Conservation (phyloP, 1,139 yeast genomes). For the Saccharomycopsis crataegensis region DNA sequence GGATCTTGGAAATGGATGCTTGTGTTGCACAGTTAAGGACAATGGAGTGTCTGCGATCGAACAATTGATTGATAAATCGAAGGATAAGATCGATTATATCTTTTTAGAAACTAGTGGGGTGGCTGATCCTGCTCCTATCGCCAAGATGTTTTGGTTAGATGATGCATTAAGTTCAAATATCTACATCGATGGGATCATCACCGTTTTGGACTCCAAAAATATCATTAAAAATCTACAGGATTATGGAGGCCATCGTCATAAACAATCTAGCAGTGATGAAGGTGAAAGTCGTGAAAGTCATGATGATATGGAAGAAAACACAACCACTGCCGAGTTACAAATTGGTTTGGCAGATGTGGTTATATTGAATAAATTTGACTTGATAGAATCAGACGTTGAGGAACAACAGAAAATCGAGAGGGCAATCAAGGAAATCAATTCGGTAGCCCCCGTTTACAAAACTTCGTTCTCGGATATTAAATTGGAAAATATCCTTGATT, state of each 20-base stretch:
- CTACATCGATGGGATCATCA: conserved; percentile 88
- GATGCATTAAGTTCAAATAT: conserved; percentile 78
- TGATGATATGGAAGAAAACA: conserved; percentile 42
- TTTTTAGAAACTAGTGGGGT: conserved; percentile 91
- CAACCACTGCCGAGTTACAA: conserved; percentile 84
- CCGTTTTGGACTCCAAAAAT: conserved; percentile 78
- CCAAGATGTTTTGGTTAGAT: conserved; percentile 96
- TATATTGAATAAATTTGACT: conserved; percentile 71
- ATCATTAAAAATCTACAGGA: conserved; percentile 65
- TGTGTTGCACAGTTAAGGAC: conserved; percentile 93
- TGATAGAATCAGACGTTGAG: conserved; percentile 28
- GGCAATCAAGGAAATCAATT: conserved; percentile 53
- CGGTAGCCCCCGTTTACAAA: conserved; percentile 56
- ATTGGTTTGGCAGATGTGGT: conserved; percentile 84
- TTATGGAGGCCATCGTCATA: conserved; percentile 58
- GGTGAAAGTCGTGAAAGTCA: conserved; percentile 29
- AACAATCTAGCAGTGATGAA: no score
- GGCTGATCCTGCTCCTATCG: conserved; percentile 98
- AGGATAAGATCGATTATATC: conserved; percentile 77
- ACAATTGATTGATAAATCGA: conserved; percentile 65
- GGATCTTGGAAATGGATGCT: conserved; percentile 92
- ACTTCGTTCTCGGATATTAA: conserved; percentile 71
- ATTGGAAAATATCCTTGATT: conserved; percentile 55
- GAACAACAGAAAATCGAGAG: conserved; percentile 26
- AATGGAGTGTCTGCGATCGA: conserved; percentile 94